A percentile compares a stretch with the other conserved stretches of the same genome.
Conservation (phyloP, 371 early-diverging fungal species). For the Lichtheimia ornata region DNA sequence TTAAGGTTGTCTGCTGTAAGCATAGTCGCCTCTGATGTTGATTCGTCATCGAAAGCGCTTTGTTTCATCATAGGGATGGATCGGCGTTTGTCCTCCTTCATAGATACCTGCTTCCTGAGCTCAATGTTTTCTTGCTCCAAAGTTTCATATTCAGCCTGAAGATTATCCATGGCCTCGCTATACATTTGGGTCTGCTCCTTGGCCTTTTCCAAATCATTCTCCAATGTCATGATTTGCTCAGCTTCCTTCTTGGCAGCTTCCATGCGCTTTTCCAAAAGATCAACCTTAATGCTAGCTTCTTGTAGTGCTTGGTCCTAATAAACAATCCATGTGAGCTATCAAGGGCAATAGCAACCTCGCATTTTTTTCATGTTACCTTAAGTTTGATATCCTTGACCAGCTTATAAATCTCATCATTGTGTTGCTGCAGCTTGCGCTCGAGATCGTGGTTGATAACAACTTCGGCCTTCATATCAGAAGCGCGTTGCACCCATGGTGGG, state of each 20-base stretch:
- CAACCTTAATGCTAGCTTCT: slow-evolving; percentile 76
- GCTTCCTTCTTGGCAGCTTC: slow-evolving; percentile 69
- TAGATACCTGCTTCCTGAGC: slow-evolving; percentile 53
- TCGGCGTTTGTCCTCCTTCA: slow-evolving; percentile 42
- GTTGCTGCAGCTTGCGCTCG: slow-evolving; percentile 74
- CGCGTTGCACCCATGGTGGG: slow-evolving; percentile 81
- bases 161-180: slow-evolving; percentile 71
- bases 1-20: not conserved
- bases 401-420: slow-evolving; percentile 75
- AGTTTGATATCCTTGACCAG: slow-evolving; percentile 72
- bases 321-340: not conserved
- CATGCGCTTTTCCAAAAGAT: slow-evolving; percentile 77
- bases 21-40: not conserved
- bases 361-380: no score
- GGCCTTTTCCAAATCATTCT: slow-evolving; percentile 59
- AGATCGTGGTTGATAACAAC: slow-evolving; percentile 76
- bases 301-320: slow-evolving; percentile 70
- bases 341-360: slow-evolving; percentile 28
- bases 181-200: slow-evolving; percentile 66
- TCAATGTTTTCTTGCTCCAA: slow-evolving; percentile 69
- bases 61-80: slow-evolving; percentile 28
- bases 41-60: slow-evolving; percentile 11
- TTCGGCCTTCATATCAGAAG: slow-evolving; percentile 78
- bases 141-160: slow-evolving; percentile 72
- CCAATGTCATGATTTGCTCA: slow-evolving; percentile 65